Evolutionary conservation across 108 stramenopile species (phyloP).

Genomic region (Mayamaea pseudoterrestris): DNA sequence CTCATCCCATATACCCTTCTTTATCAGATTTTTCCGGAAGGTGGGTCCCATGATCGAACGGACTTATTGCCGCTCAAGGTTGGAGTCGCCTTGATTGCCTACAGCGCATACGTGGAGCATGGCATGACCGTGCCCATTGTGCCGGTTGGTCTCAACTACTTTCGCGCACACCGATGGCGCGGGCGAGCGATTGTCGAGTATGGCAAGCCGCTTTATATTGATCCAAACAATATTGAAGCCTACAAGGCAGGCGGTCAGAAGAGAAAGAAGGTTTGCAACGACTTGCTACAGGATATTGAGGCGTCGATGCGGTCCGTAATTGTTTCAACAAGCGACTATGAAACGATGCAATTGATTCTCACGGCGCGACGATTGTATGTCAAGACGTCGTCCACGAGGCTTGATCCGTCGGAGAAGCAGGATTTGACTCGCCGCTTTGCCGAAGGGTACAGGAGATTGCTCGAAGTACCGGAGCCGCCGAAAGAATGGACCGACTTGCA

Average conservation of each 20-base stretch:
- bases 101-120: conserved; percentile 82
- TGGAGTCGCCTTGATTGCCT: conserved; percentile 95
- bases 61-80: conserved; percentile 96
- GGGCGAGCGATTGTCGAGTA: conserved; percentile 83
- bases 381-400: conserved; percentile 14
- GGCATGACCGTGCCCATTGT: conserved; percentile 89
- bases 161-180: conserved; percentile 87
- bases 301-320: conserved; percentile 90
- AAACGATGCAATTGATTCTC: conserved; percentile 84
- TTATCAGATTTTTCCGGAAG: conserved; percentile 97
- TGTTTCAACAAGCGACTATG: conserved; percentile 91
- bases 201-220: conserved; percentile 69
- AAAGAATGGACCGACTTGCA: conserved; percentile 75
- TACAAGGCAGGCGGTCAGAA: conserved; percentile 56
- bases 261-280: conserved; percentile 71
- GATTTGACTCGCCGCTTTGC: conserved; percentile 91
- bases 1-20: background rate
- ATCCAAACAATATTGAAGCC: conserved; percentile 46
- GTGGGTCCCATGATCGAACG: conserved; percentile 95
- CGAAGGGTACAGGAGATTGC: conserved; percentile 74
- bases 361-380: conserved; percentile 87
- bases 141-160: conserved; percentile 97
- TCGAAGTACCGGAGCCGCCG: conserved; percentile 47
- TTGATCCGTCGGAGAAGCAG: conserved; percentile 56
- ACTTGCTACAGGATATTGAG: conserved; percentile 68